phyloP scores from a whole-genome alignment of 1,139 yeast genomes.

The Suhomyces atakaporum region DNA sequence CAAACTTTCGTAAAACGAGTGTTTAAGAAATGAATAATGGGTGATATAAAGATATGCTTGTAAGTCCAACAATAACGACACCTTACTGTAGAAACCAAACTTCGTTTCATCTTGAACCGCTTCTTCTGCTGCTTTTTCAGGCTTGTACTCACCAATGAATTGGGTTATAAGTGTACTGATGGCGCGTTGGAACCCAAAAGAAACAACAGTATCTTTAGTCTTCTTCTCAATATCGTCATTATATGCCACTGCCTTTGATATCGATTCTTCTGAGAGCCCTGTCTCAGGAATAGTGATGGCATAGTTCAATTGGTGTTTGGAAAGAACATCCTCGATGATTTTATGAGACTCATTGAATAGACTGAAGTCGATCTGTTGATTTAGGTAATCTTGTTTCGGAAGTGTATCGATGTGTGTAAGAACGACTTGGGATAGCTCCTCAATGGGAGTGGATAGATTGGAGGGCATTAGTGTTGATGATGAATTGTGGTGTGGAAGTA shows the following conservation, averaged over 20 bases:
- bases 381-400: too few species aligned
- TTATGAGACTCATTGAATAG: constrained; percentile 6
- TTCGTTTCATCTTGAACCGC: background rate
- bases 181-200: constrained; percentile 23
- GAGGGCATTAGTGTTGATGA: too few species aligned
- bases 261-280: constrained; percentile 11
- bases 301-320: constrained; percentile 10
- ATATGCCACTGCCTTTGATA: constrained; percentile 18
- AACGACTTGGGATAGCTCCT: constrained; percentile 7
- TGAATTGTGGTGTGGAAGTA: too few species aligned
- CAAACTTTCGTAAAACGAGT: constrained; percentile 26
- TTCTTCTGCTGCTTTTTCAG: constrained; percentile 1
- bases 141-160: constrained; percentile 6
- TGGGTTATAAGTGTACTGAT: constrained; percentile 11
- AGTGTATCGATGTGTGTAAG: too few species aligned
- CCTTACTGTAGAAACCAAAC: constrained; percentile 17
- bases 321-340: constrained; percentile 7
- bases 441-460: constrained; percentile 11
- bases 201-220: constrained; percentile 21
- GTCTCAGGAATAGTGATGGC: constrained; percentile 5
- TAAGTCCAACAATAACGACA: constrained; percentile 28
- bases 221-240: constrained; percentile 22
- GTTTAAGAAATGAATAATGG: constrained; percentile 20
- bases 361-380: constrained; percentile 1
- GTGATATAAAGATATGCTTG: constrained; percentile 21